phyloP scores from a whole-genome alignment of 306 rosid species.

The Rubus idaeus region DNA sequence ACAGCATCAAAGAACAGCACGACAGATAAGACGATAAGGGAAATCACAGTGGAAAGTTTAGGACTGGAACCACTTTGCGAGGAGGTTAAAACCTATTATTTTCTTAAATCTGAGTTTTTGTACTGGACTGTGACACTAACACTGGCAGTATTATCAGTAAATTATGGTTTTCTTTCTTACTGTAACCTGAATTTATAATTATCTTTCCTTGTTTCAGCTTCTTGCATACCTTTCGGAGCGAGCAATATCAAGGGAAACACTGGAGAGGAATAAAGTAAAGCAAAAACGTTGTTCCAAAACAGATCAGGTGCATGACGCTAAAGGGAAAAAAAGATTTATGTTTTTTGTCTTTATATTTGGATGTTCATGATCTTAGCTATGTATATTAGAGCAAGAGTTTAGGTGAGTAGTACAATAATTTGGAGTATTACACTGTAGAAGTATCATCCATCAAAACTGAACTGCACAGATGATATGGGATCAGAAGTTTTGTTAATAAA shows the following conservation, averaged over 20 bases:
- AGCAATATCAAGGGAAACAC: slow-evolving; percentile 59
- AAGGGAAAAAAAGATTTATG: not conserved
- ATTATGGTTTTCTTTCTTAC: slow-evolving; percentile 20
- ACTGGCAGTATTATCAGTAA: not conserved
- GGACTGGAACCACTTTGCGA: slow-evolving; percentile 78
- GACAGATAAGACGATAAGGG: slow-evolving; percentile 45
- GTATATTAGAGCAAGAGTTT: slow-evolving; percentile 19
- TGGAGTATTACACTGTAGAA: not conserved
- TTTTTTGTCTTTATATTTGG: slow-evolving; percentile 10
- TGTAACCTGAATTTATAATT: slow-evolving; percentile 19
- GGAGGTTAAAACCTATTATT: slow-evolving; percentile 45
- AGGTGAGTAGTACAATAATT: slow-evolving; percentile 8
- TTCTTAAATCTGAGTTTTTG: slow-evolving; percentile 11
- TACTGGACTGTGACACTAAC: slow-evolving; percentile 1
- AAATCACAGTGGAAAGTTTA: slow-evolving; percentile 60
- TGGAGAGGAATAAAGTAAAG: slow-evolving; percentile 71
- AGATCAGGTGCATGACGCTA: slow-evolving; percentile 59
- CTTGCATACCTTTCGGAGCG: slow-evolving; percentile 69
- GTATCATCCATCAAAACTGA: not conserved
- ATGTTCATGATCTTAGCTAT: slow-evolving; percentile 13
- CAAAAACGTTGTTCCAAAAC: slow-evolving; percentile 46
- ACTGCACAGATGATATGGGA: slow-evolving; percentile 4
- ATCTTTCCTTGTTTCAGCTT: slow-evolving; percentile 58
- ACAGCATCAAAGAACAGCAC: slow-evolving; percentile 1
- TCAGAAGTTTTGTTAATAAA: not conserved